Percentiles rank a stretch among this genome's conserved stretches.
Evolutionary conservation across 371 early-diverging fungal genomes (phyloP).

Genomic region (Circinella umbellata): DNA sequence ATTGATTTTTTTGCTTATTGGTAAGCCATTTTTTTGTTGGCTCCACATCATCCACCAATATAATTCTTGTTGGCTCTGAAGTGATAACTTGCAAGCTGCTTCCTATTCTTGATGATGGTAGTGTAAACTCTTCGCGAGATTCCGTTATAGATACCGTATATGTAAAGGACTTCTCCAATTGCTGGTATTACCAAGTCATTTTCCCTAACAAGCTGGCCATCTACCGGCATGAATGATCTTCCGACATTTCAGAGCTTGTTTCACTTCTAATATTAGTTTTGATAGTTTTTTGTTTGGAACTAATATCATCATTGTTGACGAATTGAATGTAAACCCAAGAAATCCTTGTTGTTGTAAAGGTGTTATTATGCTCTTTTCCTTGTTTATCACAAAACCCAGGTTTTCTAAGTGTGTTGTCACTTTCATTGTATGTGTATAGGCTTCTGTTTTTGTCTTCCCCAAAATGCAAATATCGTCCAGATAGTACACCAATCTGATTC

Average conservation of each 20-base stretch:
- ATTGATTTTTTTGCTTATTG: too few species aligned
- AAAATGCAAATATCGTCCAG: too few species aligned
- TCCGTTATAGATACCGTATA: constrained; percentile 21
- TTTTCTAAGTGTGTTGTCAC: too few species aligned
- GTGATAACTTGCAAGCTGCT: neutral
- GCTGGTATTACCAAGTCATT: constrained; percentile 13
- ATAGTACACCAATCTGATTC: too few species aligned
- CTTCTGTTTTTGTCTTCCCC: too few species aligned
- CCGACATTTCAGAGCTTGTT: neutral
- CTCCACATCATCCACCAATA: too few species aligned
- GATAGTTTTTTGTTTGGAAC: constrained; percentile 15
- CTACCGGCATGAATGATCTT: constrained; percentile 15
- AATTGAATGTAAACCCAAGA: constrained; percentile 22
- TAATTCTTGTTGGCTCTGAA: neutral
- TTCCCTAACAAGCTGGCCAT: constrained; percentile 21
- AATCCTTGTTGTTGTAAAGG: constrained; percentile 14
- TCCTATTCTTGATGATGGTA: constrained; percentile 14
- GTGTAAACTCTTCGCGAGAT: constrained; percentile 8
- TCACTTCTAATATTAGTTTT: neutral
- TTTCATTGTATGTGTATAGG: too few species aligned
- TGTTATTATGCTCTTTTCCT: constrained; percentile 14
- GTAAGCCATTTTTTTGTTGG: too few species aligned
- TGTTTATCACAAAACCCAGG: neutral
- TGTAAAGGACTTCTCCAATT: constrained; percentile 17
- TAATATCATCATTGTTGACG: constrained; percentile 16